Conservation (phyloP, 768 basidiomycete species). For the Solioccasus polychromus region DNA sequence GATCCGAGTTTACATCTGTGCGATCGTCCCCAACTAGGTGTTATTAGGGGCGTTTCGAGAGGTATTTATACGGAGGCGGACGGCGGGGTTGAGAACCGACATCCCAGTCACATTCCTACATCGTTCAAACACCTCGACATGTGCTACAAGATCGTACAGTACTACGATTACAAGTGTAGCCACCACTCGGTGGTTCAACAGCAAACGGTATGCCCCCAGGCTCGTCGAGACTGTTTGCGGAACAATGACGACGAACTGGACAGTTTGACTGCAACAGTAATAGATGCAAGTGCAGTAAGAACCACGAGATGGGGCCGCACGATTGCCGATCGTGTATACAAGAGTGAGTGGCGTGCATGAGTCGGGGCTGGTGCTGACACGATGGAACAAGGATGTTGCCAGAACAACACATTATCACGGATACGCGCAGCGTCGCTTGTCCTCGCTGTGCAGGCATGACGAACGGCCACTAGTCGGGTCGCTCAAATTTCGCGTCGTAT, state of each 20-base stretch:
- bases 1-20: conserved; percentile 3
- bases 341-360: conserved; percentile 26
- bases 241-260: neutral
- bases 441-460: conserved; percentile 15
- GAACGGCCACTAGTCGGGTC: conserved; percentile 25
- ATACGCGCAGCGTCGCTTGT: conserved; percentile 11
- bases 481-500: neutral
- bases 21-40: conserved; percentile 6
- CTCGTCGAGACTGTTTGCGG: neutral
- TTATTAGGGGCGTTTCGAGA: neutral
- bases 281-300: conserved; percentile 39
- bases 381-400: conserved; percentile 23
- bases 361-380: conserved; percentile 1
- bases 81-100: neutral
- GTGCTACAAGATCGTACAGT: conserved; percentile 35
- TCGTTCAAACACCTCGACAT: conserved; percentile 15
- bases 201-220: conserved; percentile 33
- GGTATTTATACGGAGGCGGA: conserved; percentile 23
- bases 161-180: conserved; percentile 32
- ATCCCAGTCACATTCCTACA: conserved; percentile 3
- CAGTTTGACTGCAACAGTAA: conserved; percentile 49
- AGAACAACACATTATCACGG: conserved; percentile 29
- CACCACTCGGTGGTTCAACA: conserved; percentile 30
- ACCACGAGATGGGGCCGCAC: conserved; percentile 33
- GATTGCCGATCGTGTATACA: conserved; percentile 39